Conservation (phyloP, 257 asterid genomes). For the Sherardia arvensis region DNA sequence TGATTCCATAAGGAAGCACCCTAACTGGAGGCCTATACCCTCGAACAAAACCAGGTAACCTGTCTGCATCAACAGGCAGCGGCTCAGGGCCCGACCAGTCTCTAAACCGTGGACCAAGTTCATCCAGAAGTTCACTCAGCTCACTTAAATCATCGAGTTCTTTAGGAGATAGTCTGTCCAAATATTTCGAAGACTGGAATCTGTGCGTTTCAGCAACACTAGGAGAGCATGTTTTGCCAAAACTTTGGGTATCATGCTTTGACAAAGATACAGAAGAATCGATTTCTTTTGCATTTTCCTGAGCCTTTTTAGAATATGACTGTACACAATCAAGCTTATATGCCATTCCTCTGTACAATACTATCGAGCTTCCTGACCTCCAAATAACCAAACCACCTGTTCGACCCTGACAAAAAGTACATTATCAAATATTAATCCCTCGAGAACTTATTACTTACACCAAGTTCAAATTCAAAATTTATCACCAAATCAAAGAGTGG, state of each 20-base stretch:
- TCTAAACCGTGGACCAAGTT: conserved; percentile 71
- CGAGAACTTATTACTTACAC: not conserved
- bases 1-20: conserved; percentile 58
- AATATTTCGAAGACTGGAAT: conserved; percentile 15
- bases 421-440: conserved; percentile 18
- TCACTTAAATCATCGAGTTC: conserved; percentile 50
- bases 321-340: conserved; percentile 68
- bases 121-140: conserved; percentile 53
- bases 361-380: conserved; percentile 85
- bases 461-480: not conserved
- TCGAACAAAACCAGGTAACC: conserved; percentile 59
- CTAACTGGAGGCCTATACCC: conserved; percentile 72
- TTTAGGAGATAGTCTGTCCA: conserved; percentile 31
- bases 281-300: conserved; percentile 18
- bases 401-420: conserved; percentile 55
- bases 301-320: conserved; percentile 34
- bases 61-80: conserved; percentile 87
- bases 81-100: conserved; percentile 92
- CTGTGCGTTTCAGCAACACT: conserved; percentile 25
- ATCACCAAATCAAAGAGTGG: not conserved
- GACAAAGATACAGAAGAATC: conserved; percentile 20
- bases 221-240: conserved; percentile 13
- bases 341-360: conserved; percentile 67
- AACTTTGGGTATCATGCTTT: conserved; percentile 17
- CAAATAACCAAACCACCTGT: conserved; percentile 87